A percentile compares a stretch with the other conserved stretches of the same genome.
Evolutionary conservation across 352 stramenopile species (phyloP).

Genomic region (Phytophthora aleatoria): DNA sequence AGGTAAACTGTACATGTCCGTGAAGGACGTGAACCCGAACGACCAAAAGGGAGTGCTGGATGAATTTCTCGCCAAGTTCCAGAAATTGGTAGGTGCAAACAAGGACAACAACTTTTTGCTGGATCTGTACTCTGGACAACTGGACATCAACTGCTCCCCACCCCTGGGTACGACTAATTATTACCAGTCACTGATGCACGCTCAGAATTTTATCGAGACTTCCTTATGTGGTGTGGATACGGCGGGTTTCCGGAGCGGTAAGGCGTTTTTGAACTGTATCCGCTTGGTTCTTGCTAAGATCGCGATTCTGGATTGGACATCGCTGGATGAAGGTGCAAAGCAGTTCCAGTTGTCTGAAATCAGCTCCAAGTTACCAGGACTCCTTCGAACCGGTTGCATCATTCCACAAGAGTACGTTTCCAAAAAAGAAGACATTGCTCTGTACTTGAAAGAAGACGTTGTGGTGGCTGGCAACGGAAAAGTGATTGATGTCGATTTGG

Average conservation of each 20-base stretch:
- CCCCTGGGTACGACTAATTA: constrained; percentile 68
- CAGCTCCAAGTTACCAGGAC: constrained; percentile 43
- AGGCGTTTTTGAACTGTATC: constrained; percentile 73
- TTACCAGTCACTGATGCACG: constrained; percentile 57
- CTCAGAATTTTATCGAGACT: constrained; percentile 35
- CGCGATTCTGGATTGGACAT: constrained; percentile 82
- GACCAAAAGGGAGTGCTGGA: constrained; percentile 54
- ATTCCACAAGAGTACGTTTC: constrained; percentile 30
- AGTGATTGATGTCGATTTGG: constrained; percentile 37
- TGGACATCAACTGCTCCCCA: constrained; percentile 78
- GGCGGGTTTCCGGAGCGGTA: constrained; percentile 51
- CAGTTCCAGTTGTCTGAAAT: constrained; percentile 63
- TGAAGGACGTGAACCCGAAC: constrained; percentile 85
- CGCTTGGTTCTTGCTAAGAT: constrained; percentile 79
- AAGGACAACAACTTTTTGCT: constrained; percentile 67
- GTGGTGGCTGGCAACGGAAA: constrained; percentile 21
- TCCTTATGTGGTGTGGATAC: constrained; percentile 14
- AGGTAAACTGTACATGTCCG: constrained; percentile 71
- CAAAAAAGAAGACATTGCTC: constrained; percentile 16
- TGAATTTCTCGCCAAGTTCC: constrained; percentile 63
- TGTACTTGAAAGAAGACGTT: constrained; percentile 39
- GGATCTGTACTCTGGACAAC: constrained; percentile 62
- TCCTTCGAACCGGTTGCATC: constrained; percentile 54
- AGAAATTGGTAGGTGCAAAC: constrained; percentile 53
- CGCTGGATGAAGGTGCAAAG: constrained; percentile 63